These are phyloP conservation scores for Tricholoma hemisulphureum DNA, from an alignment of 768 basidiomycete genomes.

Conservation along the genomic window DNA sequence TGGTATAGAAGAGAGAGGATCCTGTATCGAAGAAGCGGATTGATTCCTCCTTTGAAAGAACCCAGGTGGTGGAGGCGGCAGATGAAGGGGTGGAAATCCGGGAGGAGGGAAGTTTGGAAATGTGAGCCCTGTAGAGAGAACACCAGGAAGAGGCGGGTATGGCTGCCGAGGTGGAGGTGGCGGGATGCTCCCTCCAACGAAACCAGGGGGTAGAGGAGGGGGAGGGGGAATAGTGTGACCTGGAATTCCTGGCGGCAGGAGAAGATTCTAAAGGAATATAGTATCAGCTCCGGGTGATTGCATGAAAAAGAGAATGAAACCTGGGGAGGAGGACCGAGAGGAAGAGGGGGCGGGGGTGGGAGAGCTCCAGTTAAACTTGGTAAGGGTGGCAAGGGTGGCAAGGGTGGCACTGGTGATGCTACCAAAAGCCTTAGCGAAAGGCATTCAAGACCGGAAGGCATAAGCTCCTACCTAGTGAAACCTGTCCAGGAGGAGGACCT, in stretches of 20 bases:
- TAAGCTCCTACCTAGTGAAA: slow-evolving; percentile 15
- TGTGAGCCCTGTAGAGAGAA: slow-evolving; percentile 20
- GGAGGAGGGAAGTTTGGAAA: slow-evolving; percentile 26
- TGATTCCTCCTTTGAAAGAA: slow-evolving; percentile 61
- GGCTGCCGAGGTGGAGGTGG: slow-evolving; percentile 19
- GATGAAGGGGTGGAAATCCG: slow-evolving; percentile 25
- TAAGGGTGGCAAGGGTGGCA: slow-evolving; percentile 8
- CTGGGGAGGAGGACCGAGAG: slow-evolving; percentile 21
- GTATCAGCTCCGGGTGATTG: not conserved
- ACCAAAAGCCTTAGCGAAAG: slow-evolving; percentile 6
- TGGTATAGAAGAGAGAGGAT: slow-evolving; percentile 72
- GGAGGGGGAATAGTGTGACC: slow-evolving; percentile 13
- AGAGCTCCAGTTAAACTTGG: slow-evolving; percentile 9
- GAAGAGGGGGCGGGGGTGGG: slow-evolving; percentile 14
- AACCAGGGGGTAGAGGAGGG: slow-evolving; percentile 28
- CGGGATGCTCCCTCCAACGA: slow-evolving; percentile 24
- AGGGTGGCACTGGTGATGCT: not conserved
- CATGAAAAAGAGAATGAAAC: slow-evolving; percentile 3
- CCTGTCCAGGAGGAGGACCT: slow-evolving; percentile 60
- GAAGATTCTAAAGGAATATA: not conserved
- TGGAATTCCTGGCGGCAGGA: not conserved
- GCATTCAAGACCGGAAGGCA: not conserved
- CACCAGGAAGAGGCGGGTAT: slow-evolving; percentile 28
- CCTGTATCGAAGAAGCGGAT: slow-evolving; percentile 58
- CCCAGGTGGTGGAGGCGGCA: slow-evolving; percentile 57